These are phyloP conservation scores for Opeltia flavorubescens DNA, from an alignment of 495 filamentous ascomycete genomes.

Conservation along the genomic window DNA sequence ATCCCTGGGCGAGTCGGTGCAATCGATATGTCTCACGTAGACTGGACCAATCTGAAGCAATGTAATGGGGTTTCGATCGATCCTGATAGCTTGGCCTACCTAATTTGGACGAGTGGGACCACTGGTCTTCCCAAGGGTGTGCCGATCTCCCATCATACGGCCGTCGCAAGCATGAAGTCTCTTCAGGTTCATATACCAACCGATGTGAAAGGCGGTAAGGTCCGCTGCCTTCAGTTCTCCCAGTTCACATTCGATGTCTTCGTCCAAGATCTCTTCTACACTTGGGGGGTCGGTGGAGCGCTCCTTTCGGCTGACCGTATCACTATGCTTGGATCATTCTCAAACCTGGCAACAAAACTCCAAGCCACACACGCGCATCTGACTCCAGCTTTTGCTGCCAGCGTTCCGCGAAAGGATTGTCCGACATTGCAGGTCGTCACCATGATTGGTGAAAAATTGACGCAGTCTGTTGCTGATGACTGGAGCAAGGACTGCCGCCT, in stretches of 20 bases:
- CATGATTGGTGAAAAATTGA: conserved; percentile 20
- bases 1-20: conserved; percentile 18
- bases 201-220: conserved; percentile 13
- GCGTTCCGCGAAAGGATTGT: conserved; percentile 18
- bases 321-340: conserved; percentile 24
- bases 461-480: conserved; percentile 25
- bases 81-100: conserved; percentile 18
- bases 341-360: conserved; percentile 20
- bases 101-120: conserved; percentile 27
- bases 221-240: conserved; percentile 27
- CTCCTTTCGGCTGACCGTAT: conserved; percentile 22
- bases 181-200: conserved; percentile 20
- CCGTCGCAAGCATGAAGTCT: conserved; percentile 22
- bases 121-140: conserved; percentile 17
- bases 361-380: conserved; percentile 27
- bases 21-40: conserved; percentile 16
- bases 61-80: conserved; percentile 5
- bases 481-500: conserved; percentile 23
- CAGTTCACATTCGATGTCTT: conserved; percentile 27
- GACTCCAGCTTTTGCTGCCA: conserved; percentile 25
- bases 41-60: not conserved
- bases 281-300: conserved; percentile 24
- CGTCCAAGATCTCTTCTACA: conserved; percentile 28
- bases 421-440: conserved; percentile 19
- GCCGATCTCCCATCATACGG: conserved; percentile 16